Evolutionary conservation across 805 yeast genomes (phyloP).

Genomic region (Suhomyces faveliae): DNA sequence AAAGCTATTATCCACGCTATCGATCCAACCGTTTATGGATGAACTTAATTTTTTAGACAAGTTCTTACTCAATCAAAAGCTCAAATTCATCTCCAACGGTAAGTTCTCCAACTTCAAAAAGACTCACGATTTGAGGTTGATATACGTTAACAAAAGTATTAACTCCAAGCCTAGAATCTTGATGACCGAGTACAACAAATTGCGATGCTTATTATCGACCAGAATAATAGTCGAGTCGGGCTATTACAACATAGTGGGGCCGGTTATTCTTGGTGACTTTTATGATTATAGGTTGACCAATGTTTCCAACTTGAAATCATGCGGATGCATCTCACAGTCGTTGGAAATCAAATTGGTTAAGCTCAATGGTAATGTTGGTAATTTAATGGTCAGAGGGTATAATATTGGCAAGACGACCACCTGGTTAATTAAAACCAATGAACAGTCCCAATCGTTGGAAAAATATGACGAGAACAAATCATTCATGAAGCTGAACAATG

Average conservation of each 20-base stretch:
- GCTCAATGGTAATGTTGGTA: conserved; percentile 43
- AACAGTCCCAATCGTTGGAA: background rate
- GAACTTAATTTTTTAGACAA: conserved; percentile 5
- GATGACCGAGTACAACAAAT: conserved; percentile 33
- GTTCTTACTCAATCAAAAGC: conserved; percentile 34
- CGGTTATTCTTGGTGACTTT: conserved; percentile 56
- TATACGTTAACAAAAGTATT: conserved; percentile 38
- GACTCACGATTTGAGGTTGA: conserved; percentile 32
- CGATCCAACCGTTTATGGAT: conserved; percentile 8
- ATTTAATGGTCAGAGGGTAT: conserved; percentile 60
- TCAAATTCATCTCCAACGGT: conserved; percentile 48
- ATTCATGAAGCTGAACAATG: conserved; percentile 28
- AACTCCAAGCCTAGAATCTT: conserved; percentile 12
- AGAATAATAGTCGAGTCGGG: conserved; percentile 54
- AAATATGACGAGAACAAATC: conserved; percentile 23
- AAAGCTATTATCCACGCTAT: conserved; percentile 16
- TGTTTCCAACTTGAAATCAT: conserved; percentile 30
- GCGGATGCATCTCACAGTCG: conserved; percentile 61
- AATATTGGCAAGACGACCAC: conserved; percentile 52
- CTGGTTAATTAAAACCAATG: conserved; percentile 4
- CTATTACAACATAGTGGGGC: conserved; percentile 50
- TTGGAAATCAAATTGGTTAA: conserved; percentile 53
- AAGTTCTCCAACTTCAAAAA: conserved; percentile 35
- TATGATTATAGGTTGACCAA: conserved; percentile 58
- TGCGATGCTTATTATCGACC: conserved; percentile 47